phyloP scores from a whole-genome alignment of 306 rosid species.

The Canavalia gladiata region DNA sequence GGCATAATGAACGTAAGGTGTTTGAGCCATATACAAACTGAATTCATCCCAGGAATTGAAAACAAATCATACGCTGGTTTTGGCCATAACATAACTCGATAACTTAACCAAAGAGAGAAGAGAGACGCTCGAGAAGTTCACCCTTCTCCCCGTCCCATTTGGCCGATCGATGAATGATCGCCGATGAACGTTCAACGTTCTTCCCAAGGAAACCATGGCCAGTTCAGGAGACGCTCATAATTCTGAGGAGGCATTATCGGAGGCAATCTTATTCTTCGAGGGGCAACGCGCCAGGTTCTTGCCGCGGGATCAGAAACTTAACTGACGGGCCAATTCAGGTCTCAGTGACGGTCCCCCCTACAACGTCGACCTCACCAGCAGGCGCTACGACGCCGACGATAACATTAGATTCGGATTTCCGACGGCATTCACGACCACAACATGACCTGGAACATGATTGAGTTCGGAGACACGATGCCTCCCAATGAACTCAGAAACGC shows the following conservation, averaged over 20 bases:
- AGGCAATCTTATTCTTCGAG: conserved; percentile 81
- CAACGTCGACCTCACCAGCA: conserved; percentile 80
- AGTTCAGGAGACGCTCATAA: conserved; percentile 48
- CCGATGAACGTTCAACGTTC: too few relatives aligned
- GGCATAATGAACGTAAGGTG: too few relatives aligned
- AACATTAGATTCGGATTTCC: conserved; percentile 89
- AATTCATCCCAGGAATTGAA: too few relatives aligned
- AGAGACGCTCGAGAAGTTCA: too few relatives aligned
- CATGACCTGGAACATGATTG: conserved; percentile 93
- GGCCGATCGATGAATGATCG: too few relatives aligned
- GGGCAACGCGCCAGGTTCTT: conserved; percentile 87
- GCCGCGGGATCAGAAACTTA: conserved; percentile 70
- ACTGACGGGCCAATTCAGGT: conserved; percentile 78
- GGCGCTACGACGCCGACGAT: conserved; percentile 96
- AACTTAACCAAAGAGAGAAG: too few relatives aligned
- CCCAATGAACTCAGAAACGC: conserved; percentile 65
- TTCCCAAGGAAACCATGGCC: too few relatives aligned
- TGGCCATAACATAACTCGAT: too few relatives aligned
- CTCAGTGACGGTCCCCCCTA: conserved; percentile 80
- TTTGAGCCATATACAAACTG: too few relatives aligned
- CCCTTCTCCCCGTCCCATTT: too few relatives aligned
- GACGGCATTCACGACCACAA: conserved; percentile 93
- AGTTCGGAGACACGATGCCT: conserved; percentile 89
- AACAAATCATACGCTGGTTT: too few relatives aligned
- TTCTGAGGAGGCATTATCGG: conserved; percentile 79